Evolutionary conservation across 225 moss, liverwort and hornwort species (phyloP).

Genomic region (Physcomitrellopsis africana): DNA sequence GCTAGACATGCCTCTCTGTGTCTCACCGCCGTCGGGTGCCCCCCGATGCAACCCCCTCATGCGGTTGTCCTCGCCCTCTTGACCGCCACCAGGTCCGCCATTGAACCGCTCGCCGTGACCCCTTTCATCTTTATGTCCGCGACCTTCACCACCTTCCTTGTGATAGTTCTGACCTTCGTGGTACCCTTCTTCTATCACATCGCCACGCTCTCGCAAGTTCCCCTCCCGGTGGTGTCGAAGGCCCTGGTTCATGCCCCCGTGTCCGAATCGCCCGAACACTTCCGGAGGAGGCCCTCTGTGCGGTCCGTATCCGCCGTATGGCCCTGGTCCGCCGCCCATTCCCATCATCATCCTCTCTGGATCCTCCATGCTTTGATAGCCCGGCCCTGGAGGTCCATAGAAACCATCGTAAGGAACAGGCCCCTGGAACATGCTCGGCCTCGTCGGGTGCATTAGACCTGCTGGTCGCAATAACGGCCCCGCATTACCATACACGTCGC

Average conservation of each 20-base stretch:
- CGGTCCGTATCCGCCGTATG: constrained; percentile 65
- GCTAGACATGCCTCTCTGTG: too few species aligned
- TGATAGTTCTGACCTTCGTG: constrained; percentile 64
- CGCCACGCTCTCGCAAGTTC: constrained; percentile 67
- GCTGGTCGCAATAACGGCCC: constrained; percentile 71
- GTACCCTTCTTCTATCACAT: constrained; percentile 68
- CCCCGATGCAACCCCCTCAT: constrained; percentile 41
- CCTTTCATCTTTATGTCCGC: constrained; percentile 56
- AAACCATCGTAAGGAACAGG: constrained; percentile 85
- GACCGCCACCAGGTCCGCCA: constrained; percentile 37
- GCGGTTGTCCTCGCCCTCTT: constrained; percentile 50
- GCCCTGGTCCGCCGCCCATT: constrained; percentile 58
- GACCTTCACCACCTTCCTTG: constrained; percentile 55
- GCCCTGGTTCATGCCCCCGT: constrained; percentile 72
- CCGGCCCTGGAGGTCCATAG: constrained; percentile 78
- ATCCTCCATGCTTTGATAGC: constrained; percentile 80
- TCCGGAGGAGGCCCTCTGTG: constrained; percentile 87
- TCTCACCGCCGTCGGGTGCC: too few species aligned
- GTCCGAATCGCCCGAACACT: constrained; percentile 69
- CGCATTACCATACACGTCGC: constrained; percentile 83
- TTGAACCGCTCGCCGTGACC: constrained; percentile 44
- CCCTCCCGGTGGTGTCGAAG: constrained; percentile 60
- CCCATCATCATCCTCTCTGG: constrained; percentile 86
- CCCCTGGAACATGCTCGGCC: constrained; percentile 83
- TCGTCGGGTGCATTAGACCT: constrained; percentile 81